Evolutionary conservation across 75 land plant species (phyloP).

Genomic region (Larix kaempferi): DNA sequence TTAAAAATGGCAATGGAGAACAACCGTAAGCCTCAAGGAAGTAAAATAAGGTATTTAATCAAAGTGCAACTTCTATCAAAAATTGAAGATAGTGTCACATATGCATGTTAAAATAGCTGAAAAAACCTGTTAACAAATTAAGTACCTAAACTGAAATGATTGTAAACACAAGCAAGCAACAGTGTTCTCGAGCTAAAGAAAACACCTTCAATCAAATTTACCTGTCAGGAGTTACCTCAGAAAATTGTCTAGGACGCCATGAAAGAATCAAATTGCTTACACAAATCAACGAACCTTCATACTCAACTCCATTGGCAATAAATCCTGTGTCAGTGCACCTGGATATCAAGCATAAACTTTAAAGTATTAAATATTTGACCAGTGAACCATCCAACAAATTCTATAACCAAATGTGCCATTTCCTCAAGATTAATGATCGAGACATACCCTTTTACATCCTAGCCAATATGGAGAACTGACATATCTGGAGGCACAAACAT

Average conservation of each 20-base stretch:
- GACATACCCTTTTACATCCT: neutral
- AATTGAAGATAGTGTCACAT: too few relatives aligned
- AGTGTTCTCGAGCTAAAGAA: neutral
- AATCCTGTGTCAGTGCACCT: conserved; percentile 76
- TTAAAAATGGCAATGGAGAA: too few relatives aligned
- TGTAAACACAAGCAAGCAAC: neutral
- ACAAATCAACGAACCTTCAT: conserved; percentile 77
- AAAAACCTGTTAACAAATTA: too few relatives aligned
- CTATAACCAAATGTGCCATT: neutral
- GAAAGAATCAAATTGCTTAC: conserved; percentile 54
- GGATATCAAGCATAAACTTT: conserved; percentile 2
- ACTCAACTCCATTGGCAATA: conserved; percentile 54
- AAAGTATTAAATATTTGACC: neutral
- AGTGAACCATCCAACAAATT: neutral
- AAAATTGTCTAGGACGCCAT: conserved; percentile 65
- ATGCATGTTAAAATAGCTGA: too few relatives aligned
- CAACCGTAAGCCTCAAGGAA: too few relatives aligned
- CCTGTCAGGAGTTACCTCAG: conserved; percentile 76
- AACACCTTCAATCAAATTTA: conserved; percentile 14
- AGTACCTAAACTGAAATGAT: neutral
- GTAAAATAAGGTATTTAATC: too few relatives aligned
- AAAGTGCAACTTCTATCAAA: too few relatives aligned
- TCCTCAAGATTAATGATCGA: neutral
- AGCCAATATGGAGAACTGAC: neutral
- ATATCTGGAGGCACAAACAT: neutral